Percentiles rank a stretch among this genome's conserved stretches.
phyloP scores from a whole-genome alignment of 495 filamentous ascomycete species.

The Diplogelasinospora grovesii region DNA sequence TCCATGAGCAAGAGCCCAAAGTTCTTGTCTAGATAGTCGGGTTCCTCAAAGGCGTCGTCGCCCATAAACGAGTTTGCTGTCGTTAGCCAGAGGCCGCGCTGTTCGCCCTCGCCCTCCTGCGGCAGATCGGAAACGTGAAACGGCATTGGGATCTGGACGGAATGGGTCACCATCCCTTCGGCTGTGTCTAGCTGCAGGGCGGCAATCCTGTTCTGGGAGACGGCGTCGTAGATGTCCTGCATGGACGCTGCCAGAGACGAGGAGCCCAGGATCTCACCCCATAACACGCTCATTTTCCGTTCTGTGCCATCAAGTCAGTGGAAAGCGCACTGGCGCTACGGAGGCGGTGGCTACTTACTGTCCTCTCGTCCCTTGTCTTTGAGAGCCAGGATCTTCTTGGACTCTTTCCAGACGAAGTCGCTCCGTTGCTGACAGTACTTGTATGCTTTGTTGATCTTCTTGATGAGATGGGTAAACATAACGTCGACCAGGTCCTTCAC shows the following conservation, averaged over 20 bases:
- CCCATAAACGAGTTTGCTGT: conserved; percentile 70
- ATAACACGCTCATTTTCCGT: conserved; percentile 49
- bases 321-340: background rate
- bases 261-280: conserved; percentile 61
- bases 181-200: conserved; percentile 42
- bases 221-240: conserved; percentile 68
- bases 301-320: conserved; percentile 27
- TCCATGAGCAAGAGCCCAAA: conserved; percentile 81
- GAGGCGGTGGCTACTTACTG: conserved; percentile 40
- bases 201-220: conserved; percentile 78
- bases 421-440: conserved; percentile 85
- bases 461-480: conserved; percentile 81
- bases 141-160: conserved; percentile 78
- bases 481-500: conserved; percentile 66
- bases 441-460: conserved; percentile 80
- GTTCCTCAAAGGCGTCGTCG: conserved; percentile 56
- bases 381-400: conserved; percentile 64
- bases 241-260: conserved; percentile 83
- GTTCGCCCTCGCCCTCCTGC: conserved; percentile 53
- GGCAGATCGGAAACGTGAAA: conserved; percentile 70
- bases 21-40: conserved; percentile 65
- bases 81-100: conserved; percentile 76
- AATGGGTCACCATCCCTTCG: conserved; percentile 52
- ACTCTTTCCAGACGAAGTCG: conserved; percentile 83
- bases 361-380: conserved; percentile 75